Base-by-base conservation (phyloP, 148 eudicot genomes). In the Fagopyrum esculentum region DNA sequence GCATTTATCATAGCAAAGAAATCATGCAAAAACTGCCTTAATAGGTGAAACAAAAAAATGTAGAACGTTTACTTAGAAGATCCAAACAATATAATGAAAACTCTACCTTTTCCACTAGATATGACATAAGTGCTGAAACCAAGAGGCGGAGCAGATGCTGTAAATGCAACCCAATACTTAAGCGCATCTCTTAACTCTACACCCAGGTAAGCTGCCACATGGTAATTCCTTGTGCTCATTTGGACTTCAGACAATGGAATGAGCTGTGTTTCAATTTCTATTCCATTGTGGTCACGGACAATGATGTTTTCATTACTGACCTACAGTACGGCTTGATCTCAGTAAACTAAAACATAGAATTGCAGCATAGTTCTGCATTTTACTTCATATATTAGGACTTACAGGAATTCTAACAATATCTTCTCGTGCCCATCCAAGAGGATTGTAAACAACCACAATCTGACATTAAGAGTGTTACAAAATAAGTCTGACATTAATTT, bases 371-470 rank as follows among this genome's bases (percentile, higher is more conserved):
- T 63, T 63, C 45, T 35, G 16, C 44, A 3, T 40, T 40, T 12
- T 40, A 66, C 6, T 9, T 66, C 19, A 66, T 11, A 40, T 13
- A 43, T 13, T 35, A 66, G 55, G 73, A 83, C 97, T 92, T 81
- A 95, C 99, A 63, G 99, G 99, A 70, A 95, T 74, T 76, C 88
- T 84, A 12, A 95, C 82, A 75, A 89, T 82, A 78, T 87, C 91
- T 49, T 82, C 85, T 85, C 96, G 90, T 80, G 82, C 86, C 98
- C 98, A 95, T 77, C 94, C 99, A 71, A 95, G 85, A 79, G 99
- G 81, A 75, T 95, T 95, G 75, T 95, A 95, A 73, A 89, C 86
- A 66, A 92, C 86, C 16, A 92, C 91, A 22, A 85, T 85, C 99
- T 95, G 69, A 77, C 82, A 48, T 77, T 40, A 56, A 63, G 71